Evolutionary conservation across 2,329 filamentous ascomycete genomes (phyloP), one percentile per base, ranked within the genome.

Genomic region (Talaromyces verruculosus): DNA sequence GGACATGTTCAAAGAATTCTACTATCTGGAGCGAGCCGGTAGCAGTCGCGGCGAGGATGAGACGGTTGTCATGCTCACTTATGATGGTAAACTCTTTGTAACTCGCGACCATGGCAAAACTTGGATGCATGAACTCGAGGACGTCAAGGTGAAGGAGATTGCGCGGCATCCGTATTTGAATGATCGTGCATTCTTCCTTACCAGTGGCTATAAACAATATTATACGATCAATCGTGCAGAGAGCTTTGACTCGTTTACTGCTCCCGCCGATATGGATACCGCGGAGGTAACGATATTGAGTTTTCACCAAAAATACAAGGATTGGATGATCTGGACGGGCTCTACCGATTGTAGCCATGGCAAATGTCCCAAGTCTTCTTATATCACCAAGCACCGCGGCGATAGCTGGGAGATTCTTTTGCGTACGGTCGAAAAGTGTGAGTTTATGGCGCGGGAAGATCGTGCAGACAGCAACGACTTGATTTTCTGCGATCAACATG

Each of bases 321-420:
- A 97, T 72, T 97, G 93, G 92, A 83, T 98, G 51, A 91, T 99
- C 68, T 98, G 93, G 93, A 87, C 90, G 59, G 94, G 93, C 45
- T 81, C 81, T 10, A 81, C 88, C 69, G 86, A 89, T 68, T 96
- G 92, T 74, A 85, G 88, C 3, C 82, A 82, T 11, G 43, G 28
- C 30, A 19, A n/a, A 7, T 97, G 93, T 76, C 89, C 91, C 71
- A 83, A 83, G 0, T 87, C 91, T 68, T 92, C 93, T 1, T 92
- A 91, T 53, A 83, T 92, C 65, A 92, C 91, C 41, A 88, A 82
- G 37, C 92, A 97, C 73, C 90, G 92, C 61, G 94, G 94, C 37
- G 79, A 82, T 35, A 87, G 90, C 67, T 99, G 95, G 95, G 81
- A 88, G 63, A 87, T 88, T 5, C 81, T 96, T 49, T 83, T 89